Base-by-base conservation (phyloP, 2,329 filamentous ascomycete species). In the Fusarium chuoi region DNA sequence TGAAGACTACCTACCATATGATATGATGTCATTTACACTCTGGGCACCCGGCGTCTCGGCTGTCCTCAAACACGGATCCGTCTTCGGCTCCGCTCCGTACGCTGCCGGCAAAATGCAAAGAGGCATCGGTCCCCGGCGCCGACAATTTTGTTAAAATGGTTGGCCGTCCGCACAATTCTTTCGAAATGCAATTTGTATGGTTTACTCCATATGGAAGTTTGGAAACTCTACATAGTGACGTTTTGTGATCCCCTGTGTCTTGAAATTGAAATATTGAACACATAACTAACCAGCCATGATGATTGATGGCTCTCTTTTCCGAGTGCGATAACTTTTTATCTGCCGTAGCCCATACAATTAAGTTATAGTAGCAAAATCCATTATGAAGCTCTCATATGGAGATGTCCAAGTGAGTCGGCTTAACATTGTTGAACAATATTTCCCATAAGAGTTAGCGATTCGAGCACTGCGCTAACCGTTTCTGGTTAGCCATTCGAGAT, bases 401-500 rank as follows among this genome's bases (percentile, higher is more conserved):
- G 33, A 46, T 39, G 49, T 10, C 30, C 35, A 26, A 35, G n/a
- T 42, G 22, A 45, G 14, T 42, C 44, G 48, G 35, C 30, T 9
- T 38, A 65, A 44, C 36, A 33, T 33, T 61, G 36, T 35, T 45
- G 38, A 48, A 46, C 26, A 33, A 28, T 11, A 46, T 48, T 28
- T 41, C 60, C 58, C 30, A 44, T 38, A 24, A 35, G 28, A 39
- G 63, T 15, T 51, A 33, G 24, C 45, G 52, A 74, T 74, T 55
- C 68, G 64, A 66, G 52, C 18, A 3, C 13, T 7, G 15, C 38
- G 42, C 70, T 74, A 77, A 49, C 48, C 20, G 18, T 9, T 46
- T 60, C 30, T 22, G 45, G 58, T 33, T 15, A 30, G 28, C 28
- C 38, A 64, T 71, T 74, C 71, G 71, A 74, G 35, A 20, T 13